Percentiles rank a stretch among this genome's conserved stretches.
Conservation (phyloP, 148 eudicot genomes). For the Polygonum aviculare region DNA sequence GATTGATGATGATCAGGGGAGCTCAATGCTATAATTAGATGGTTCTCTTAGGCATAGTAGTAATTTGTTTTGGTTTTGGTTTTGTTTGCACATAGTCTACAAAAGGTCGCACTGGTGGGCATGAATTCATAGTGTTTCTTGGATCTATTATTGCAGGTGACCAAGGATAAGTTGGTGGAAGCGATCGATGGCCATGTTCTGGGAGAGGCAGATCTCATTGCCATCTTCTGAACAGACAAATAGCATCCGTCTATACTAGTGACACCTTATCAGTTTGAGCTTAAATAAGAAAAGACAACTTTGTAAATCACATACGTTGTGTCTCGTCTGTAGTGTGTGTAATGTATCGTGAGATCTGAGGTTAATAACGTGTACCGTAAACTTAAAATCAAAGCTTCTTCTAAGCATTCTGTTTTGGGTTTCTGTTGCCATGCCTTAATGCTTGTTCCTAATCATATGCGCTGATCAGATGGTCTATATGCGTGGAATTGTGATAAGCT, state of each 20-base stretch:
- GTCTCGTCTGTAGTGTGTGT: not conserved
- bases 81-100: no score
- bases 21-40: no score
- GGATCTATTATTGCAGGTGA: slow-evolving; percentile 33
- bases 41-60: no score
- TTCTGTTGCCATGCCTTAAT: no score
- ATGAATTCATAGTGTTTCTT: not conserved
- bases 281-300: not conserved
- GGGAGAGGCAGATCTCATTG: slow-evolving; percentile 51
- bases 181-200: slow-evolving; percentile 49
- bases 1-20: no score
- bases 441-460: no score
- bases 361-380: not conserved
- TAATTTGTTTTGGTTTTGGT: no score
- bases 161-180: slow-evolving; percentile 59
- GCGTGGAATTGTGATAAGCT: no score
- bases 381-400: not conserved
- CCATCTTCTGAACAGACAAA: slow-evolving; percentile 23
- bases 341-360: not conserved
- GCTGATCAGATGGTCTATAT: no score
- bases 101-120: not conserved
- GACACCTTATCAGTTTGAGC: not conserved
- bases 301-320: not conserved
- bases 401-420: not conserved
- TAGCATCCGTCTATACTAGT: not conserved